These are phyloP conservation scores for Geosmithia morbida DNA, from an alignment of 2,329 filamentous ascomycete genomes.

Conservation along the genomic window DNA sequence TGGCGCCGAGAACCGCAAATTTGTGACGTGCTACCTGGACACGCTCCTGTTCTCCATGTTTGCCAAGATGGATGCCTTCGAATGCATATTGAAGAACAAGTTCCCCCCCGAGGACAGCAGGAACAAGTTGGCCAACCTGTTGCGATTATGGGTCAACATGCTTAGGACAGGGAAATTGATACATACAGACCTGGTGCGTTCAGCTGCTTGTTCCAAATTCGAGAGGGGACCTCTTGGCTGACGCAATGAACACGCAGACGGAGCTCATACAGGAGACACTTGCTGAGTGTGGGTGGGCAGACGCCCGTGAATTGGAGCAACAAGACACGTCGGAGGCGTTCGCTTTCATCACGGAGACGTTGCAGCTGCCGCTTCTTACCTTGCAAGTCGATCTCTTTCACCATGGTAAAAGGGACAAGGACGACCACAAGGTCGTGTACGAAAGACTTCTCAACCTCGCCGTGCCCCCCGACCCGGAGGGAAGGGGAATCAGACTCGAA, in stretches of 20 bases:
- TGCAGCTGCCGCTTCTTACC: constrained; percentile 76
- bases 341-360: constrained; percentile 79
- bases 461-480: constrained; percentile 62
- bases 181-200: constrained; percentile 62
- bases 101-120: constrained; percentile 53
- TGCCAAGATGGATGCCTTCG: constrained; percentile 75
- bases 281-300: constrained; percentile 76
- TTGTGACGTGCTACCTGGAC: constrained; percentile 91
- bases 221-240: constrained; percentile 2
- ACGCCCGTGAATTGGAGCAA: constrained; percentile 62
- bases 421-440: constrained; percentile 91
- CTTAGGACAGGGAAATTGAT: constrained; percentile 75
- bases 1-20: constrained; percentile 73
- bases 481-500: constrained; percentile 63
- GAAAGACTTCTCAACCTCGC: constrained; percentile 84
- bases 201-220: neutral
- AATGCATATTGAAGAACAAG: constrained; percentile 75
- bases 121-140: constrained; percentile 58
- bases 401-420: constrained; percentile 68
- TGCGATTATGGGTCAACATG: constrained; percentile 90
- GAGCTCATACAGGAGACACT: constrained; percentile 70
- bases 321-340: constrained; percentile 96
- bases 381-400: constrained; percentile 93
- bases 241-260: constrained; percentile 35
- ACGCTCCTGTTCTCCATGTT: constrained; percentile 93